Conservation (phyloP, 2,329 filamentous ascomycete genomes). For the Myrmaecium sp. region DNA sequence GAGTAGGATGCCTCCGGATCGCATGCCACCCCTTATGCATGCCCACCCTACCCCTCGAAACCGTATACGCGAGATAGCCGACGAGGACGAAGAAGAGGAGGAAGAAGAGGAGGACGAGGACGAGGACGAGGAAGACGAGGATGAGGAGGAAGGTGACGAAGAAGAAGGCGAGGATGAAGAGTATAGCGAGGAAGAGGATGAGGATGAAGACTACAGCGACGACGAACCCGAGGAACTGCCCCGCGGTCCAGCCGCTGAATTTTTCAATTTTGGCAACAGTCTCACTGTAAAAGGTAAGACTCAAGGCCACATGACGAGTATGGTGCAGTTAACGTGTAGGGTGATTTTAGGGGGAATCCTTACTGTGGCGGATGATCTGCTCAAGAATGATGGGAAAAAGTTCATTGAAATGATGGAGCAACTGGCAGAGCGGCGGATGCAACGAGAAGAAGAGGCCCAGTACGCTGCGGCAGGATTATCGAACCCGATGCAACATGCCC, state of each 20-base stretch:
- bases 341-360: constrained; percentile 70
- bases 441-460: constrained; percentile 79
- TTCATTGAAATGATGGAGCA: constrained; percentile 99
- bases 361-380: constrained; percentile 91
- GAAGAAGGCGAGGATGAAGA: constrained; percentile 37
- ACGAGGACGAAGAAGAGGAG: constrained; percentile 25
- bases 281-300: constrained; percentile 70
- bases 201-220: constrained; percentile 38
- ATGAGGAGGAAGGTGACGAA: constrained; percentile 37
- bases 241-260: constrained; percentile 58
- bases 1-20: constrained; percentile 40
- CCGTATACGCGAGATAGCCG: constrained; percentile 52
- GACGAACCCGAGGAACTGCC: constrained; percentile 48
- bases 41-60: constrained; percentile 55
- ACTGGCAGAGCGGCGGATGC: constrained; percentile 91
- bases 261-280: constrained; percentile 95
- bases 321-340: constrained; percentile 21
- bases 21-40: constrained; percentile 39
- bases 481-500: constrained; percentile 34
- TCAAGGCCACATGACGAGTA: constrained; percentile 1
- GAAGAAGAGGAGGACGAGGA: constrained; percentile 39
- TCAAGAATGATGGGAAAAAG: constrained; percentile 98
- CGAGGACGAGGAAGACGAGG: constrained; percentile 34
- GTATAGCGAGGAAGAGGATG: constrained; percentile 36
- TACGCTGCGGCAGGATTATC: constrained; percentile 43